Conservation (phyloP, 2,329 filamentous ascomycete species). For the Sporothrix inflata region DNA sequence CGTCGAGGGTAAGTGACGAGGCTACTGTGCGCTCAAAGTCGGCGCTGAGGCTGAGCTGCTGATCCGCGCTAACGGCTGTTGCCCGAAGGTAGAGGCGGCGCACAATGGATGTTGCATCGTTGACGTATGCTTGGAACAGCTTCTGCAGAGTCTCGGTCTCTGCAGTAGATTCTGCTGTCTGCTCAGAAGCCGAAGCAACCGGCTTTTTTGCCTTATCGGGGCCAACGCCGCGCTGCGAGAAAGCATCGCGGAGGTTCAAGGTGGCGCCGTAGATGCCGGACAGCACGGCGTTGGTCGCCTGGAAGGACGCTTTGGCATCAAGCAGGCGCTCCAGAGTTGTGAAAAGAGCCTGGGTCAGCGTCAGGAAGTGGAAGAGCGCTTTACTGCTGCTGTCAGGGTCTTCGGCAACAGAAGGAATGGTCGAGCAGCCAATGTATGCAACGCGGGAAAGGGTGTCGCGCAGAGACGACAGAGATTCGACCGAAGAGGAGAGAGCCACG, state of each 20-base stretch:
- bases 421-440: conserved; percentile 55
- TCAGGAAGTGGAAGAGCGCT: conserved; percentile 35
- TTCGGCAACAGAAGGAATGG: conserved; percentile 41
- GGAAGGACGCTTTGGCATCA: conserved; percentile 39
- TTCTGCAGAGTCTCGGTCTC: not conserved
- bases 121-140: conserved; percentile 43
- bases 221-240: conserved; percentile 31
- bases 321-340: conserved; percentile 45
- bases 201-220: conserved; percentile 16
- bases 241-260: conserved; percentile 46
- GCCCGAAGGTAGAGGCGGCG: conserved; percentile 49
- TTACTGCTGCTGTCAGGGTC: not conserved
- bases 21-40: conserved; percentile 33
- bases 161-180: not conserved
- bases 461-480: conserved; percentile 34
- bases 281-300: conserved; percentile 46
- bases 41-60: conserved; percentile 27
- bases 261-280: conserved; percentile 42
- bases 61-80: conserved; percentile 34
- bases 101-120: conserved; percentile 45
- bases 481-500: not conserved
- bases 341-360: conserved; percentile 33
- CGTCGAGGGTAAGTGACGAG: conserved; percentile 3
- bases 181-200: not conserved
- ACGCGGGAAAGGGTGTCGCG: conserved; percentile 49